phyloP scores from a whole-genome alignment of 2,329 filamentous ascomycete genomes.

The Xylariaceae sp. region DNA sequence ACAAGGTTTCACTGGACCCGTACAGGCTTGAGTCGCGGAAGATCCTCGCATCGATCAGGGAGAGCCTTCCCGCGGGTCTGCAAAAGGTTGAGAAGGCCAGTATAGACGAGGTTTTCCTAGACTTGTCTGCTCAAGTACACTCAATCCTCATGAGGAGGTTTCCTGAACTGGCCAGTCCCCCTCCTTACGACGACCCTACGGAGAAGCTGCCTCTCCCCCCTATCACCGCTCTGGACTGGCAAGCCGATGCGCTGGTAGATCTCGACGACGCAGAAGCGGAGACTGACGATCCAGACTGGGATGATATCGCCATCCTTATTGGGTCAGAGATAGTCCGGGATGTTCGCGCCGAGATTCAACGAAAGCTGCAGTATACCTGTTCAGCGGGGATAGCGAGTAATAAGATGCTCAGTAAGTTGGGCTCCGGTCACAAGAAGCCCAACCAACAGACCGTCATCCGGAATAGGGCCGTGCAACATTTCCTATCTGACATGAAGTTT shows the following conservation, averaged over 20 bases:
- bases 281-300: conserved; percentile 86
- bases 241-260: conserved; percentile 75
- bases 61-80: conserved; percentile 57
- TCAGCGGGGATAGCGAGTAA: conserved; percentile 85
- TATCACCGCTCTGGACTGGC: conserved; percentile 72
- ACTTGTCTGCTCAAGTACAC: conserved; percentile 82
- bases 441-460: conserved; percentile 93
- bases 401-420: conserved; percentile 93
- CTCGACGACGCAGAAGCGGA: conserved; percentile 69
- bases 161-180: conserved; percentile 62
- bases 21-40: conserved; percentile 81
- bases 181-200: conserved; percentile 69
- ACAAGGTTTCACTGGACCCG: conserved; percentile 92
- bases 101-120: conserved; percentile 93
- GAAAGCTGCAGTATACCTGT: conserved; percentile 79
- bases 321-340: conserved; percentile 84
- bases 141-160: conserved; percentile 70
- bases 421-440: conserved; percentile 87
- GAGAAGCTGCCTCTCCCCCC: conserved; percentile 69
- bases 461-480: conserved; percentile 73
- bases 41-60: conserved; percentile 77
- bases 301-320: conserved; percentile 82
- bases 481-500: conserved; percentile 82
- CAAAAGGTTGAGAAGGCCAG: conserved; percentile 88
- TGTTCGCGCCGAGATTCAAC: conserved; percentile 64